These are phyloP conservation scores for Linaria vulgaris DNA, from an alignment of 257 asterid genomes.

Conservation along the genomic window DNA sequence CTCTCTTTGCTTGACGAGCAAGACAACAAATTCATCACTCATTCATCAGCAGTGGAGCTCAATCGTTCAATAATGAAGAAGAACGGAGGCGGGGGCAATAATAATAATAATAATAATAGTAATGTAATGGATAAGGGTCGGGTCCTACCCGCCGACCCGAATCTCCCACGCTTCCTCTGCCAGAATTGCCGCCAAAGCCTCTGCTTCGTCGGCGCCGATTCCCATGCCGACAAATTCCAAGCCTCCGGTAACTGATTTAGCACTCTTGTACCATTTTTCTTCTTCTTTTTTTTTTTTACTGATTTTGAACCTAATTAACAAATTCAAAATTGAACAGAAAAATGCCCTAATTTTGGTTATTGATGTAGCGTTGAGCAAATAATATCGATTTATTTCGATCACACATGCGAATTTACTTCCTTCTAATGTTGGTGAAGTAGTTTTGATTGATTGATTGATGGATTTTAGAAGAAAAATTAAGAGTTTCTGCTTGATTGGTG, in stretches of 20 bases:
- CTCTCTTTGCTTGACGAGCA: not conserved
- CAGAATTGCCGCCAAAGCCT: constrained; percentile 93
- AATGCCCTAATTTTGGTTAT: not conserved
- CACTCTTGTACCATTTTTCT: not conserved
- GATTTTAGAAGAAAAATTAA: not conserved
- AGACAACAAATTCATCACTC: constrained; percentile 6
- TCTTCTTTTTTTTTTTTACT: too few relatives aligned
- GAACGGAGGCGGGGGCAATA: constrained; percentile 34
- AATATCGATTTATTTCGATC: not conserved
- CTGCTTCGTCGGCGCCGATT: constrained; percentile 74
- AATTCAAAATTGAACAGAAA: too few relatives aligned
- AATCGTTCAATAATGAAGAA: constrained; percentile 40
- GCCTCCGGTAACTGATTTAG: constrained; percentile 45
- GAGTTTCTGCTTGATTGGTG: not conserved
- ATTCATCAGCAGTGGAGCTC: constrained; percentile 2
- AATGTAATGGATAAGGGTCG: constrained; percentile 64
- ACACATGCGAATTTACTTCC: too few relatives aligned
- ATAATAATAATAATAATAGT: too few relatives aligned
- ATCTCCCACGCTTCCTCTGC: constrained; percentile 88
- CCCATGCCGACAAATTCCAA: constrained; percentile 70
- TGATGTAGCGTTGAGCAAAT: constrained; percentile 17
- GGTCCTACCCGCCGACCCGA: constrained; percentile 82
- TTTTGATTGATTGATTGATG: too few relatives aligned
- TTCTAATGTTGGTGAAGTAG: too few relatives aligned
- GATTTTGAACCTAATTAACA: too few relatives aligned